phyloP scores from a whole-genome alignment of 768 basidiomycete genomes.

The Trichaptum fuscoviolaceum region DNA sequence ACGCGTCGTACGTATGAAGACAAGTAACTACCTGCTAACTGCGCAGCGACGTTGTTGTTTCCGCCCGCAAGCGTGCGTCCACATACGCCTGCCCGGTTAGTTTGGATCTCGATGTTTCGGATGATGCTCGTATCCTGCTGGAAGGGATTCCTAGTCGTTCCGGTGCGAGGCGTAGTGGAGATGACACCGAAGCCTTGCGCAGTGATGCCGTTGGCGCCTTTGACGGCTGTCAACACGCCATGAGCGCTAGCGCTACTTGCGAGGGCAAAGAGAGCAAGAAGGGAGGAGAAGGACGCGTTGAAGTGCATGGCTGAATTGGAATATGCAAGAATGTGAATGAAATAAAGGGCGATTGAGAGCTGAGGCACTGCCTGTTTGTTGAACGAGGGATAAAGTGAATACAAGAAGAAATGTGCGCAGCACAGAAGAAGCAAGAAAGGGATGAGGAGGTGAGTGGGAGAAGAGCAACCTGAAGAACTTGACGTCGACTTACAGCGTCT shows the following conservation, averaged over 20 bases:
- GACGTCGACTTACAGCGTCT: not conserved
- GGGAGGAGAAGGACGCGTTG: not conserved
- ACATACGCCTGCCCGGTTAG: constrained; percentile 8
- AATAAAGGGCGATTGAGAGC: not conserved
- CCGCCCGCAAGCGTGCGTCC: constrained; percentile 12
- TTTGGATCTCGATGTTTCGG: constrained; percentile 11
- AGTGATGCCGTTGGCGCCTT: constrained; percentile 13
- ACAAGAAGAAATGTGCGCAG: not conserved
- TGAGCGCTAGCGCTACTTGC: constrained; percentile 7
- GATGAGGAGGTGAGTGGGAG: not conserved
- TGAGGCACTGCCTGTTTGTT: not conserved
- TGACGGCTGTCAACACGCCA: constrained; percentile 11
- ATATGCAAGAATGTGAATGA: not conserved
- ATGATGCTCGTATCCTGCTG: constrained; percentile 14
- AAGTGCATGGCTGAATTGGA: not conserved
- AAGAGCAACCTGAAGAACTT: not conserved
- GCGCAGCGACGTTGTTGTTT: constrained; percentile 12
- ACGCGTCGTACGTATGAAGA: too few relatives aligned
- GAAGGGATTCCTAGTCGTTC: constrained; percentile 10
- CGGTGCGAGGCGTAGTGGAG: constrained; percentile 10
- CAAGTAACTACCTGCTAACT: constrained; percentile 7
- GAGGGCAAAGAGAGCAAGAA: not conserved
- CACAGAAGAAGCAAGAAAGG: not conserved
- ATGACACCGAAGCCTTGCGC: constrained; percentile 10
- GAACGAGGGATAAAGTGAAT: not conserved